Conservation (phyloP, 78 protist species). For the Paratrimastix pyriformis region DNA sequence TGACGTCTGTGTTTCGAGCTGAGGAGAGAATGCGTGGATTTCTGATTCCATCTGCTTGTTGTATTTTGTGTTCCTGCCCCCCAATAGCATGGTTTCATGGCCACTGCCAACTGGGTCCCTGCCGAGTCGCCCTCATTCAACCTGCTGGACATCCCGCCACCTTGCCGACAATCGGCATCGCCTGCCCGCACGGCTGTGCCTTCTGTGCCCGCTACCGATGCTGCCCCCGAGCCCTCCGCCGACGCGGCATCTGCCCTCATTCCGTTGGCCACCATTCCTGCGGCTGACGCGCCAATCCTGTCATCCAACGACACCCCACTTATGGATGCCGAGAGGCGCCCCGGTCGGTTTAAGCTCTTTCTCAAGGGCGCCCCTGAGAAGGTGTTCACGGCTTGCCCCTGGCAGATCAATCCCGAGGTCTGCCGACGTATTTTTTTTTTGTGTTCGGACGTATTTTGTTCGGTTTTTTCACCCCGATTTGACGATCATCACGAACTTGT, state of each 20-base stretch:
- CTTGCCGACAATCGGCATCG: no score
- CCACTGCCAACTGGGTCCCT: background rate
- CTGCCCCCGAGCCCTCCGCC: background rate
- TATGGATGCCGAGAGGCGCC: no score
- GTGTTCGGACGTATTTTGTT: no score
- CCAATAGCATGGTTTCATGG: slow-evolving; percentile 25
- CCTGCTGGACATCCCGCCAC: no score
- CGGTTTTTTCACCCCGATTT: background rate
- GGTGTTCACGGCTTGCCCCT: background rate
- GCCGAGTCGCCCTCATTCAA: slow-evolving; percentile 1
- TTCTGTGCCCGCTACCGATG: background rate
- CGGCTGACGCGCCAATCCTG: background rate
- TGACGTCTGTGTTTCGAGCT: no score
- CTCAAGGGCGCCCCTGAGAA: slow-evolving; percentile 16
- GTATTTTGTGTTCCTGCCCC: no score
- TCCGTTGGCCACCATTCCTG: no score
- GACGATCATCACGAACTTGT: background rate
- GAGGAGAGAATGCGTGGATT: no score
- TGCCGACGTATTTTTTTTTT: no score
- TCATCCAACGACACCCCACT: background rate
- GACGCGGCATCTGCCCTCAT: slow-evolving; percentile 1
- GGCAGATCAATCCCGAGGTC: background rate
- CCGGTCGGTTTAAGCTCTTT: no score
- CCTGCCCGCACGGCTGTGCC: background rate
- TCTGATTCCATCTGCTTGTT: no score